Evolutionary conservation across 202 grass and related monocot species (phyloP).

Genomic region (Digitaria exilis): DNA sequence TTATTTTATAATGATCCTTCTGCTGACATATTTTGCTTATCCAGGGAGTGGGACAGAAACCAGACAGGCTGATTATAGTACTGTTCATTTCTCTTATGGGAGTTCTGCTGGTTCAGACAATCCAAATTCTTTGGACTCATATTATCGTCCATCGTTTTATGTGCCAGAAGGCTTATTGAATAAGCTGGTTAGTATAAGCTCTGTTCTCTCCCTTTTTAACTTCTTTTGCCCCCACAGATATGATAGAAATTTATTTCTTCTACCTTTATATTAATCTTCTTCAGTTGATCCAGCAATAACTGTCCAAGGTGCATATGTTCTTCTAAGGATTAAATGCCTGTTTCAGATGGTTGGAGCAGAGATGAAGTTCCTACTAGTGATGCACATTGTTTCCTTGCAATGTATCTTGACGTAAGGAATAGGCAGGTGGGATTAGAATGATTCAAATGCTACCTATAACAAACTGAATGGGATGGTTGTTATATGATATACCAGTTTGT

Average conservation of each 20-base stretch:
- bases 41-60: slow-evolving; percentile 47
- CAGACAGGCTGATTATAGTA: slow-evolving; percentile 49
- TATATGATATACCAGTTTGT: slow-evolving; percentile 39
- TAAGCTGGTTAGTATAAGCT: slow-evolving; percentile 77
- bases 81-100: slow-evolving; percentile 78
- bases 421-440: slow-evolving; percentile 95
- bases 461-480: slow-evolving; percentile 47
- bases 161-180: slow-evolving; percentile 76
- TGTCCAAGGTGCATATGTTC: slow-evolving; percentile 74
- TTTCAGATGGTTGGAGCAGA: slow-evolving; percentile 99
- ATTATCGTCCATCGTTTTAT: slow-evolving; percentile 72
- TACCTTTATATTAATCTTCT: slow-evolving; percentile 50
- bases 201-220: slow-evolving; percentile 36
- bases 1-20: slow-evolving; percentile 28
- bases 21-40: slow-evolving; percentile 39
- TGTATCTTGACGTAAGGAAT: slow-evolving; percentile 92
- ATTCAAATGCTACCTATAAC: slow-evolving; percentile 65
- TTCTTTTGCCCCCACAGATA: slow-evolving; percentile 30
- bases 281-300: slow-evolving; percentile 70
- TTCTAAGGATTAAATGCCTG: slow-evolving; percentile 83
- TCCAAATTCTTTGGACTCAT: slow-evolving; percentile 37
- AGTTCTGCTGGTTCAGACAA: slow-evolving; percentile 47
- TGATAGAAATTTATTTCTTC: slow-evolving; percentile 43
- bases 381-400: slow-evolving; percentile 78
- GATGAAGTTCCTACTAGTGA: slow-evolving; percentile 94